Base-by-base conservation (phyloP, 192 early-diverging fungal species). In the Rhizoclosmatium globosum region DNA sequence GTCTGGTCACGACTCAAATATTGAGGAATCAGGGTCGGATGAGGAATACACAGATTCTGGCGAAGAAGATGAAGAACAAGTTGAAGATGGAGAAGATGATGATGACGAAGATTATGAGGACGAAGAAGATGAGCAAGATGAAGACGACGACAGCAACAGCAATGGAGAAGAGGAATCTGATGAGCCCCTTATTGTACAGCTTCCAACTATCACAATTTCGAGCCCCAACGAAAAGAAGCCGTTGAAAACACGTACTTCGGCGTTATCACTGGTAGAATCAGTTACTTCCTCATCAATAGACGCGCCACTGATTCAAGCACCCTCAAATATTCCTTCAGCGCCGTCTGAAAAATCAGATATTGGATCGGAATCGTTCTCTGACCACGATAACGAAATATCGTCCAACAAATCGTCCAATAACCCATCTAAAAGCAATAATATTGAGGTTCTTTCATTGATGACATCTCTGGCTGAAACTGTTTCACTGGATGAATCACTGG, bases 161-260 rank as follows among this genome's bases (percentile, higher is more conserved):
- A 41, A 70, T n/a, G 19, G 6, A 47, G 41, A 19, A 70, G 68
- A 70, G 2, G 68, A 66, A 7, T 38, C 31, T 66, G 64, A 42
- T 42, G 17, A 17, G 56, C 15, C 13, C 15, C 15, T 13, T 66
- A 15, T 23, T 66, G 17, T 42, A 17, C 2, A 66, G 19, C 39
- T 38, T 23, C 15, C 64, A 23, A 66, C 2, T 15, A 38, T 42
- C 17, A 2, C 19, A 3, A 23, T 17, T 66, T 3, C 41, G 15
- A 31, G 31, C 31, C 31, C 31, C 31, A 31, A 31, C 31, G 31
- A 31, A 17, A 23, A 7, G 38, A 42, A 23, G 39, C 3, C 2
- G 15, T 38, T 4, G 64, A 2, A 66, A 42, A 66, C 15, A n/a
- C 0, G 11, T n/a, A 65, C 11, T 13, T 17, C 13, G 68, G 19